Evolutionary conservation across 148 eudicot species (phyloP).

Genomic region (Agrostemma githago): DNA sequence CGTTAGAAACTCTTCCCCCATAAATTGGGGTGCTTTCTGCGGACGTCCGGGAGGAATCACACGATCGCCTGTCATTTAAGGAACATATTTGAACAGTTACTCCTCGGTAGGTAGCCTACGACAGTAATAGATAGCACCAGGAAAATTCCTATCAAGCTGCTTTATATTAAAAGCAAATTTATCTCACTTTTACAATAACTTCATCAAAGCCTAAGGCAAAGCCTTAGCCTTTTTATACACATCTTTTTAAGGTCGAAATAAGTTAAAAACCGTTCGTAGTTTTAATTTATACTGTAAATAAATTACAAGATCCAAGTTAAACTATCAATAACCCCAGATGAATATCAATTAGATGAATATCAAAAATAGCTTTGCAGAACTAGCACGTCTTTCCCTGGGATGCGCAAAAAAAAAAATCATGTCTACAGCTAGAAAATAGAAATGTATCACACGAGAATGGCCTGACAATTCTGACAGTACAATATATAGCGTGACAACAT

Average conservation of each 20-base stretch:
- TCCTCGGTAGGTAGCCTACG: not conserved
- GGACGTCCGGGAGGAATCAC: slow-evolving; percentile 46
- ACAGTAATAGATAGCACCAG: too few species aligned
- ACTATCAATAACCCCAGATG: not conserved
- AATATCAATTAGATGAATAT: too few species aligned
- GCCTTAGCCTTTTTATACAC: too few species aligned
- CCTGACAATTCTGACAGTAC: not conserved
- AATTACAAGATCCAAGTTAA: too few species aligned
- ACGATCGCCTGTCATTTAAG: slow-evolving; percentile 38
- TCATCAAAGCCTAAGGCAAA: too few species aligned
- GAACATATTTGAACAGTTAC: slow-evolving; percentile 12
- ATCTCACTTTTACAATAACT: too few species aligned
- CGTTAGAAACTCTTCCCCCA: slow-evolving; percentile 64
- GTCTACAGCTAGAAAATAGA: not conserved
- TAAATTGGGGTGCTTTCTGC: slow-evolving; percentile 46
- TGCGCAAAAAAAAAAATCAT: not conserved
- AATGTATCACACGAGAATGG: not conserved
- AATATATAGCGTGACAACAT: not conserved
- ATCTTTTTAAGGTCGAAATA: too few species aligned
- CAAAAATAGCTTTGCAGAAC: not conserved
- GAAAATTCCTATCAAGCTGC: too few species aligned
- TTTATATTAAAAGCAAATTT: too few species aligned
- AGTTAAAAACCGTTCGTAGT: too few species aligned
- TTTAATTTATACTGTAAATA: too few species aligned
- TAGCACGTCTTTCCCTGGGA: not conserved